phyloP scores from a whole-genome alignment of 352 stramenopile genomes.

The Globisporangium spinosum region DNA sequence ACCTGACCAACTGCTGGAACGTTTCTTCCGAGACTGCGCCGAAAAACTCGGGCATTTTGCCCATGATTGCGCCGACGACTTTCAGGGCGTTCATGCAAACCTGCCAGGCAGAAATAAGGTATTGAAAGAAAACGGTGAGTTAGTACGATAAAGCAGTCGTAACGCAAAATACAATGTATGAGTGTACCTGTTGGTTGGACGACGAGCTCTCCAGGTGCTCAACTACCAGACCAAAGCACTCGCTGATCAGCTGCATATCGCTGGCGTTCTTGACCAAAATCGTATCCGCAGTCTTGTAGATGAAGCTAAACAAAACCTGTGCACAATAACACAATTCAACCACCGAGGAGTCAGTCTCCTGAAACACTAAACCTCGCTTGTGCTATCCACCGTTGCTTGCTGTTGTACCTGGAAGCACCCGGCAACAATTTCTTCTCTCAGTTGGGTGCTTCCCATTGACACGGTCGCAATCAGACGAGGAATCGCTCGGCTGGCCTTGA shows the following conservation, averaged over 20 bases:
- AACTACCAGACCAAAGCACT: constrained; percentile 10
- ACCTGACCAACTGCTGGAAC: constrained; percentile 33
- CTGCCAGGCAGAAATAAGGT: constrained; percentile 8
- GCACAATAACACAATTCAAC: neutral
- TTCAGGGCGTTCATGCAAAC: constrained; percentile 58
- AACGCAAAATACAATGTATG: neutral
- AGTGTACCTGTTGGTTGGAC: constrained; percentile 19
- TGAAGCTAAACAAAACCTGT: constrained; percentile 19
- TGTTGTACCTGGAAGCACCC: constrained; percentile 15
- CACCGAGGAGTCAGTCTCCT: neutral
- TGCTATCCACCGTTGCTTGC: neutral
- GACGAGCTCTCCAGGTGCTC: constrained; percentile 1
- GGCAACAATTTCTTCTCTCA: constrained; percentile 12
- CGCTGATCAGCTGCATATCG: neutral
- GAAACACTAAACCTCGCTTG: too few relatives aligned
- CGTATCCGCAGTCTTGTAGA: constrained; percentile 16
- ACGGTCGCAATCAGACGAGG: constrained; percentile 5
- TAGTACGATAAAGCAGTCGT: neutral
- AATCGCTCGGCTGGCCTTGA: constrained; percentile 9
- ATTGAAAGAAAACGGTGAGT: neutral
- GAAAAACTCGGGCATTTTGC: constrained; percentile 44
- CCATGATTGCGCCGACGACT: constrained; percentile 48
- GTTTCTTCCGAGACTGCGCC: constrained; percentile 20
- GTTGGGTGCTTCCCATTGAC: neutral
- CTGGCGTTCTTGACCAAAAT: constrained; percentile 2